Base-by-base conservation (phyloP, 169 alveolate genomes). In the Perkinsus chesapeaki region DNA sequence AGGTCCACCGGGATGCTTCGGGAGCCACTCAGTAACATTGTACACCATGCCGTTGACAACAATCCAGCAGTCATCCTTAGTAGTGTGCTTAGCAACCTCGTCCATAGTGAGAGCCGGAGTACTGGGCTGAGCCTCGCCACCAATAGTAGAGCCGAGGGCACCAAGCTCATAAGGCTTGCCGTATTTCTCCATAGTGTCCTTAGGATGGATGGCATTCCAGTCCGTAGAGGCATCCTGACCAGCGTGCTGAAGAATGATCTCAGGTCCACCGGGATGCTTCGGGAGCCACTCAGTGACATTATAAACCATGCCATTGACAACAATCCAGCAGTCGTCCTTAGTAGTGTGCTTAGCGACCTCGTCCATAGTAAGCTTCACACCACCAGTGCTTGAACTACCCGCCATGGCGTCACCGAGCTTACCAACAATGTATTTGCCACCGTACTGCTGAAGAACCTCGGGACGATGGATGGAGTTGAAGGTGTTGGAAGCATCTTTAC, bases 1-100 rank as follows among this genome's bases (percentile, higher is more conserved):
- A 27, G 19, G 16, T 37, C 98, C 98, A 47, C 98, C 98, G 7
- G 98, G 98, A 48, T 96, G 98, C 47, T 39, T 73, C 90, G 94
- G 47, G 48, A 95, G 37, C 91, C 95, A 96, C 19, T 95, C 92
- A 9, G 98, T 96, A 38, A 96, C 34, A 60, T 96, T 97, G 94
- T 96, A 96, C 20, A 96, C 97, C 38, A 93, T 93, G 73, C 97
- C 97, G 73, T 96, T 95, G 92, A 94, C 93, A 37, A 95, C 96
- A 60, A 94, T 91, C 98, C 98, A 96, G 39, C 96, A 95, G 48
- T 96, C 97, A 34, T 92, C 82, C 73, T 60, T 73, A 27, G 93
- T 93, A 37, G 91, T 92, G 93, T 96, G 97, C 82, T 94, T 91
- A 7, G 91, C 91, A 19, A 73, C 91, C 91, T 73, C 95, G 91